Base-by-base conservation (phyloP, 148 eudicot species). In the Dianthus caryophyllus region DNA sequence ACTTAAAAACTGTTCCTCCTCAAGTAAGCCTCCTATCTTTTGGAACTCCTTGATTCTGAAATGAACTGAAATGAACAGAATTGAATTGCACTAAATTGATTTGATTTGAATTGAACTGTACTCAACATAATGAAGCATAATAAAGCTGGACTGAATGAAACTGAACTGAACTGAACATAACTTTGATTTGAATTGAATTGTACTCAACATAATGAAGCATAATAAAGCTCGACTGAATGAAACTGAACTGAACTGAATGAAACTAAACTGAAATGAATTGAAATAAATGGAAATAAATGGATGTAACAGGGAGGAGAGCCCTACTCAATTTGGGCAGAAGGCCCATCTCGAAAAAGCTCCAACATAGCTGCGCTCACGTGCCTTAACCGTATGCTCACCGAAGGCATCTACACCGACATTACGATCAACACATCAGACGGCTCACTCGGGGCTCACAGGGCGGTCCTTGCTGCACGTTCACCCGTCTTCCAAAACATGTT, bases 401-500 rank as follows among this genome's bases (percentile, higher is more conserved):
- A 94, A 47, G 76, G 84, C 67, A 90, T 94, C 65, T 91, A 90
- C 86, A 88, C 98, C 0, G 97, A 94, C 72, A 82, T 88, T 31
- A 69, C 70, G 18, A 94, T 94, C 76, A 79, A 82, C 58, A 85
- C 96, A 15, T 78, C 88, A 0, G 78, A 83, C n/a, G 90, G 97
- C 9, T 76, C 77, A 73, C 68, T 86, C 11, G 72, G 81, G 50
- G 97, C 97, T 25, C 98, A 94, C 73, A 88, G 97, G 0, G 96
- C 98, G 2, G 78, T 94, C 61, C 87, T 94, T 9, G 97, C 92
- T 7, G 73, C 97, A 33, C 73, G 96, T 0, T 94, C 98, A 2
- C 90, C 97, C 3, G 97, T 90, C 3, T 90, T 94, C 68, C 83
- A 79, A 30, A 83, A 79, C 87, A 94, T 94, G 97, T 94, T 94